These are phyloP conservation scores for Trematosphaeria pertusa DNA, from an alignment of 2,329 filamentous ascomycete genomes.

Conservation along the genomic window DNA sequence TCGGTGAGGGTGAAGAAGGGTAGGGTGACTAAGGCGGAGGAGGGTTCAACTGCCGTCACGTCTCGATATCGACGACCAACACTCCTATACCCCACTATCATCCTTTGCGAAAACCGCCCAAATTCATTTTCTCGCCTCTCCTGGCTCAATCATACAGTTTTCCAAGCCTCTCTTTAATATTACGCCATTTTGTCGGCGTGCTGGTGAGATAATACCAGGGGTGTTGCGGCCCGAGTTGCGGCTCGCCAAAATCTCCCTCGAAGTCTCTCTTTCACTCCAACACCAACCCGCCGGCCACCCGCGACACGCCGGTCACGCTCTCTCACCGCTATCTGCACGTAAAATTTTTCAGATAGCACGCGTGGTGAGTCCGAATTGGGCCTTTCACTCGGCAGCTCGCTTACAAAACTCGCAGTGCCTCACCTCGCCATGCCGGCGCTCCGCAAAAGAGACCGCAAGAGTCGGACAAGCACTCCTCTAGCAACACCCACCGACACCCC, in stretches of 20 bases:
- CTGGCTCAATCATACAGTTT: not conserved
- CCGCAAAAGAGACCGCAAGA: slow-evolving; percentile 43
- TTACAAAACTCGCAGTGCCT: slow-evolving; percentile 40
- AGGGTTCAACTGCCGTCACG: slow-evolving; percentile 6
- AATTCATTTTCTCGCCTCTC: not conserved
- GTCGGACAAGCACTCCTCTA: slow-evolving; percentile 46
- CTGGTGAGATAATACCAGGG: slow-evolving; percentile 16
- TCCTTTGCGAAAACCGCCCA: slow-evolving; percentile 1
- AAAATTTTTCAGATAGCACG: slow-evolving; percentile 35
- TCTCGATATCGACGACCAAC: not conserved
- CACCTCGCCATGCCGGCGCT: slow-evolving; percentile 46
- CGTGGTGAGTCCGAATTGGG: slow-evolving; percentile 36
- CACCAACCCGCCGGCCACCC: slow-evolving; percentile 32
- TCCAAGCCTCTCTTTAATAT: not conserved
- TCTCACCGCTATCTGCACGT: slow-evolving; percentile 35
- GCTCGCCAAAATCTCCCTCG: slow-evolving; percentile 31
- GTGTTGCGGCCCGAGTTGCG: slow-evolving; percentile 12
- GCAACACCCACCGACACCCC: slow-evolving; percentile 39
- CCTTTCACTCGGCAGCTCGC: slow-evolving; percentile 27
- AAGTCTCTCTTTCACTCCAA: slow-evolving; percentile 24
- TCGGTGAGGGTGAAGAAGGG: slow-evolving; percentile 4
- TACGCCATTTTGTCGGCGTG: slow-evolving; percentile 7
- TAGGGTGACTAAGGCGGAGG: not conserved
- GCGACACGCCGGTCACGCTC: slow-evolving; percentile 36
- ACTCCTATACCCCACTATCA: slow-evolving; percentile 7